Base-by-base conservation (phyloP, 1,139 yeast species). In the Yamadazyma mexicana region DNA sequence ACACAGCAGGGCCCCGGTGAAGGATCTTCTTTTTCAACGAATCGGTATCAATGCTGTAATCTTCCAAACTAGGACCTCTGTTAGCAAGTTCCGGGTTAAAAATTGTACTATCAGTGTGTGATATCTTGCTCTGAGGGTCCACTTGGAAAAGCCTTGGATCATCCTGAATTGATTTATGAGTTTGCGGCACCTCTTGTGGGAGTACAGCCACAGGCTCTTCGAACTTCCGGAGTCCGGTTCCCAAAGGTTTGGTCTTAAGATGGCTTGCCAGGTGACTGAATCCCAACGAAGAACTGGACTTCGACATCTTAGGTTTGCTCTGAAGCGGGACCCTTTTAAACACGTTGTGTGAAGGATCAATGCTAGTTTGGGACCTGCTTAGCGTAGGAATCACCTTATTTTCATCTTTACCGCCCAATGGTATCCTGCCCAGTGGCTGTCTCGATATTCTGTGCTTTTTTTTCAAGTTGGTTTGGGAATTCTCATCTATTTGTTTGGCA, bases 391-490 rank as follows among this genome's bases (percentile, higher is more conserved):
- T 38, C 25, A 47, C 46, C 22, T 50, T 49, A 50, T 75, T 75
- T 39, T 61, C 67, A 50, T 71, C 74, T 48, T 75, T 75, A 2
- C 79, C 79, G 3, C 78, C 77, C 42, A 75, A 62, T 0, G 81
- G 80, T 1, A 74, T 61, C 47, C 80, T 56, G 14, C 20, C 7
- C 20, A 16, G 31, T 5, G 20, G 31, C 9, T 5, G 31, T 15
- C 31, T 15, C 8, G 18, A 7, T 15, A 28, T 28, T 28, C 16
- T 28, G 20, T 28, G 31, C 20, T 28, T 28, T 16, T 20, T 14
- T 16, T 28, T 28, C 29, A 26, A 12, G 29, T 26, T 26, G 15
- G 16, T 26, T 26, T 26, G 29, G 15, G 29, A 26, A 12, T n/a
- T 26, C 7, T n/a, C 29, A 26, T 26, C 16, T 11, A n/a, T 6